Conservation (phyloP, 164 flowering plant genomes). For the Nelumbo lutea region DNA sequence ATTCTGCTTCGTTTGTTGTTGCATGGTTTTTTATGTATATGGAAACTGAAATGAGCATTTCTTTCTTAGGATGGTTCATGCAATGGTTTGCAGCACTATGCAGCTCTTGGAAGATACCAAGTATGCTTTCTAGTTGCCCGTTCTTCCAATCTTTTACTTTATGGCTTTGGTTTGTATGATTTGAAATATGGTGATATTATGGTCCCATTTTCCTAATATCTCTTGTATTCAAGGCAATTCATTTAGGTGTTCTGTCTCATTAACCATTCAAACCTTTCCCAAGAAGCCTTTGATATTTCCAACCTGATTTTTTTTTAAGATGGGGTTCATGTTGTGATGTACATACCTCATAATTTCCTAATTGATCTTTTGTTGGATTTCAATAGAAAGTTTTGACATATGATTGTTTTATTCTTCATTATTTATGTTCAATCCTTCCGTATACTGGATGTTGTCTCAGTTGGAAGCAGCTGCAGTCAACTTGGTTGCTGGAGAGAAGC, state of each 20-base stretch:
- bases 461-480: slow-evolving; percentile 94
- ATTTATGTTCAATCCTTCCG: background rate
- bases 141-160: background rate
- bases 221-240: too few relatives aligned
- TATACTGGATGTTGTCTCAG: slow-evolving; percentile 34
- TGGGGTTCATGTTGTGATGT: background rate
- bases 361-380: background rate
- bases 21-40: background rate
- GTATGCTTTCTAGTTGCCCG: slow-evolving; percentile 38
- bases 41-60: background rate
- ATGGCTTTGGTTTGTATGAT: background rate
- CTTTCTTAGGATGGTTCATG: slow-evolving; percentile 88
- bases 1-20: background rate
- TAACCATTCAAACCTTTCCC: too few relatives aligned
- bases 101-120: slow-evolving; percentile 89
- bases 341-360: background rate
- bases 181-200: background rate
- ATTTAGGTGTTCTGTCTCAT: too few relatives aligned
- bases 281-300: background rate
- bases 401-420: background rate
- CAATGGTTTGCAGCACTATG: slow-evolving; percentile 97
- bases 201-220: too few relatives aligned
- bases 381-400: background rate
- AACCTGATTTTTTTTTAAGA: background rate
- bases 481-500: slow-evolving; percentile 76